Base-by-base conservation (phyloP, 495 filamentous ascomycete genomes). In the Aspergillus conjunctus region DNA sequence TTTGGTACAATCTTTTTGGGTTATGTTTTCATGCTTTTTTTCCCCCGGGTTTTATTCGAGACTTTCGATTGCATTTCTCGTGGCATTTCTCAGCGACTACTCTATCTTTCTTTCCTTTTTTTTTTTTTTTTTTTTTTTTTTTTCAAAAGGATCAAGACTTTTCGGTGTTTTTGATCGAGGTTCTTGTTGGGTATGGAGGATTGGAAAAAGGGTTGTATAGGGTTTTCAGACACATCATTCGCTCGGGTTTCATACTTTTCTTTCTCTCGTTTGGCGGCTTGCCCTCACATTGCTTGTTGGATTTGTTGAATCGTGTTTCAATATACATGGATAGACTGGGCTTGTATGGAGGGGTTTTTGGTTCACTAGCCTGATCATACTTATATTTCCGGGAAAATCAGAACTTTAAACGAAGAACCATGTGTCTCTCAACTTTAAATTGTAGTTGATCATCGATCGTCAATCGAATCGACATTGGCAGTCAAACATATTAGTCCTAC, bases 61-160 rank as follows among this genome's bases (percentile, higher is more conserved):
- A 22, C 46, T 53, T 60, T 51, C 54, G 30, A 55, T 61, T 58
- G 64, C 59, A 67, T 66, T 65, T 44, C 65, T 67, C 71, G 45
- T 66, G 72, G 75, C 76, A 78, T 78, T 77, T 77, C 68, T 77
- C 70, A 74, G 76, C 74, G 74, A 26, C 26, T 26, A 26, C 26
- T 26, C 5, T 26, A 2, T 26, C 26, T 26, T 26, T 26, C 2
- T 26, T 26, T 26, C 5, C 5, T 66, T 62, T 61, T 60, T 61
- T 68, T 26, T 26, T 26, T 26, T 5, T 26, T 26, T 26, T 2
- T 26, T 26, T 26, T 26, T 26, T 66, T 62, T 61, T 60, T 61
- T 68, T 57, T 44, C 41, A 61, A 59, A 46, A 59, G 62, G 49
- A 46, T 50, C 39, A 70, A 71, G 62, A 51, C 54, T 46, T n/a